Conservation (phyloP, 106 monocot species). For the Alisma plantagoaquatica region DNA sequence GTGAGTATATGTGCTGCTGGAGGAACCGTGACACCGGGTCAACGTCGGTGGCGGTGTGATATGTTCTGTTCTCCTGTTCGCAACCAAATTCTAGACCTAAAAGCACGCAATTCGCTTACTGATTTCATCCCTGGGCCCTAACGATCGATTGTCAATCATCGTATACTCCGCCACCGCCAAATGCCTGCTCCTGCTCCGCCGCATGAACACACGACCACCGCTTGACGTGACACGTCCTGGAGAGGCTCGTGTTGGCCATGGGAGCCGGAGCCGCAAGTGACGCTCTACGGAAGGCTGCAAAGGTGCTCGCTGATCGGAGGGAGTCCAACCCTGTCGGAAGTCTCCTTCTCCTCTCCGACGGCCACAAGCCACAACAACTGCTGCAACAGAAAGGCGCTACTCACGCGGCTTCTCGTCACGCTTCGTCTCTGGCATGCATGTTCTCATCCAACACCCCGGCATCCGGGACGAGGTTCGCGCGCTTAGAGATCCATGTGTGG, state of each 20-base stretch:
- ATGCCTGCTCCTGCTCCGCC: slow-evolving; percentile 54
- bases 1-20: no score
- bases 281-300: slow-evolving; percentile 74
- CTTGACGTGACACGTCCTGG: slow-evolving; percentile 51
- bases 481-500: slow-evolving; percentile 67
- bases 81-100: slow-evolving; percentile 62
- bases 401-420: neutral
- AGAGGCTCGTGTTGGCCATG: slow-evolving; percentile 35
- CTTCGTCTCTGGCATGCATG: neutral
- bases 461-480: slow-evolving; percentile 53
- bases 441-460: slow-evolving; percentile 3
- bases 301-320: slow-evolving; percentile 72
- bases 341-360: slow-evolving; percentile 82
- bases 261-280: slow-evolving; percentile 22
- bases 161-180: slow-evolving; percentile 71
- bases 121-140: slow-evolving; percentile 55
- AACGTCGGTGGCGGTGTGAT: slow-evolving; percentile 67
- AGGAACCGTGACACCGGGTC: no score
- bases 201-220: slow-evolving; percentile 81
- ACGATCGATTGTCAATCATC: slow-evolving; percentile 74
- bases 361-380: slow-evolving; percentile 28
- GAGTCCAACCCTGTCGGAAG: slow-evolving; percentile 85
- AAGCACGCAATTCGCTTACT: slow-evolving; percentile 68
- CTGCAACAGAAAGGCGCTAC: neutral
- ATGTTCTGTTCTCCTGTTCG: no score